Base-by-base conservation (phyloP, 1,139 yeast species). In the Schizosaccharomyces versatilis region DNA sequence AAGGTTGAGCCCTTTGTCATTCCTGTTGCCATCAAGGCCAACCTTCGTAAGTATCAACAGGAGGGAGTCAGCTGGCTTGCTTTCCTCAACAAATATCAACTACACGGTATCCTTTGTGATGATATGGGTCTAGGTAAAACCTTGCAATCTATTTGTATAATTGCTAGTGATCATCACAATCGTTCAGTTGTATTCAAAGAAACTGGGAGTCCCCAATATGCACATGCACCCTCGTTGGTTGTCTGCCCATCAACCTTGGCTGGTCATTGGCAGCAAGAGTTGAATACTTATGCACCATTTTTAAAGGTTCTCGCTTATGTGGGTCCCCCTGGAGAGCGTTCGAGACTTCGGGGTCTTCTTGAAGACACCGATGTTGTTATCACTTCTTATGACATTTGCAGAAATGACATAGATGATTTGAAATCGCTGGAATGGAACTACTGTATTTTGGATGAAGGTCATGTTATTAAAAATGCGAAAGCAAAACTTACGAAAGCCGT, bases 101-200 rank as follows among this genome's bases (percentile, higher is more conserved):
- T 93, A 54, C 98, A 93, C 69, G 99, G 98, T 54, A 86, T 93
- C 63, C 71, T 93, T 54, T 90, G 98, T 77, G 99, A 93, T 68
- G 99, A 93, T 77, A 93, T 93, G 99, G 99, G 99, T 10, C 74
- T 93, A 42, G 99, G 99, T 57, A 93, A 93, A 66, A 93, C 99
- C 0, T 73, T 93, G 59, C 99, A 93, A 68, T 88, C 98, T 0
- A 86, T 93, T 64, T 93, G 98, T 69, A 90, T 93, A 60, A 86
- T 93, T 55, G 84, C 98, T 0, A 85, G 96, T 63, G 98, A 93
- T 64, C 98, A 93, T 65, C 84, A 86, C 64, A 65, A 84, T 60
- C 78, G 98, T 63, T 80, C 78, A 12, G 82, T 82, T 61, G 82
- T 79, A 60, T 82, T 73, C 65, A 68, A 68, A 12, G 64, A 64